A percentile compares a stretch with the other conserved stretches of the same genome.
phyloP scores from a whole-genome alignment of 108 stramenopile genomes.

The Licmophora abbreviata region DNA sequence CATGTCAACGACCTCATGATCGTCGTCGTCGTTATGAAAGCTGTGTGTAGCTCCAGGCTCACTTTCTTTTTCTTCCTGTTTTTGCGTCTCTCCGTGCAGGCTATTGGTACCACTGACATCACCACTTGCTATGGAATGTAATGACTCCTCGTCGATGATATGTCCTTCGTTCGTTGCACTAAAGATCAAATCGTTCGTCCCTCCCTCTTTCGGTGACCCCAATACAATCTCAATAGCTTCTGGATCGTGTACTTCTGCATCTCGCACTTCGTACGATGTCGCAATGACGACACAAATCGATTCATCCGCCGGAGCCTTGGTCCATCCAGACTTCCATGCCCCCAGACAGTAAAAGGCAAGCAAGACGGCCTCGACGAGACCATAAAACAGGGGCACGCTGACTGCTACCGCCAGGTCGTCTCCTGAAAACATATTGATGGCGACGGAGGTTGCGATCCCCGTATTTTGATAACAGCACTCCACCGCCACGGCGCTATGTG shows the following conservation, averaged over 20 bases:
- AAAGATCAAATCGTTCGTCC: conserved; percentile 26
- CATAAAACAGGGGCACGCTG: conserved; percentile 65
- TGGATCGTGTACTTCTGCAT: neutral
- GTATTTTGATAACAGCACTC: conserved; percentile 70
- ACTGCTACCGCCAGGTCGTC: conserved; percentile 43
- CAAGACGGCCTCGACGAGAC: conserved; percentile 39
- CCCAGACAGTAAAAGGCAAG: conserved; percentile 40
- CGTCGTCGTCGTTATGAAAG: no score
- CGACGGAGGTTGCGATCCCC: conserved; percentile 66
- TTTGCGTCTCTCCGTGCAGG: no score
- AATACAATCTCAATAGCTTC: conserved; percentile 40
- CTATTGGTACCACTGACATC: neutral
- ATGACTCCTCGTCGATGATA: conserved; percentile 25
- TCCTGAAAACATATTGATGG: conserved; percentile 48
- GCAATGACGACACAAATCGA: conserved; percentile 31
- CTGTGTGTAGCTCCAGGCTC: no score
- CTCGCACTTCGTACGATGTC: conserved; percentile 39
- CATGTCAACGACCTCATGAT: no score
- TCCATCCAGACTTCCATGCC: conserved; percentile 54
- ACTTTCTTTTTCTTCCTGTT: no score
- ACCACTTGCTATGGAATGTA: conserved; percentile 2
- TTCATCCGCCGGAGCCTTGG: conserved; percentile 52
- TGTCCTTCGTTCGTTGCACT: conserved; percentile 30
- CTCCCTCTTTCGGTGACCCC: conserved; percentile 10
- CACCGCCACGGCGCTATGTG: conserved; percentile 27